Base-by-base conservation (phyloP, 1,139 yeast genomes). In the Yamadazyma kanchanaburiensis region DNA sequence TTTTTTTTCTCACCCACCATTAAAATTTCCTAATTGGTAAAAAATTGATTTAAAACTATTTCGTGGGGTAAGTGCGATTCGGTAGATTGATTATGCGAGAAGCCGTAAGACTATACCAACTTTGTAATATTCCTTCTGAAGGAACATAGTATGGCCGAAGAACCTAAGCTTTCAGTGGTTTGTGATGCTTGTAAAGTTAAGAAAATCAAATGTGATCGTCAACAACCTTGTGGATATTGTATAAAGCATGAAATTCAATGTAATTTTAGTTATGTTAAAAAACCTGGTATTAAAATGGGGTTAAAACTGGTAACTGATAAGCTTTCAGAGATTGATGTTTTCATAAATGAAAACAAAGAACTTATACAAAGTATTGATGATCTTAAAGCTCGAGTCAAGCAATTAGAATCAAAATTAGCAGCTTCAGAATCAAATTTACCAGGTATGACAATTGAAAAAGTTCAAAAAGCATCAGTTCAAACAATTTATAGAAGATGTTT, bases 221-320 rank as follows among this genome's bases (percentile, higher is more conserved):
- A 23, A 10, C 27, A 17, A n/a, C 30, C 30, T n/a, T 31, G 33
- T 26, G 33, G 30, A 5, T 31, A 23, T 21, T 31, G 33, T 14
- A 4, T 11, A n/a, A 19, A 24, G 15, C 29, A 26, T 22, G 15
- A 15, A n/a, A 4, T 20, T 9, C 12, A 22, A 15, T 31, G 33
- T 21, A 12, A 24, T 4, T 31, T 26, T 25, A 26, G 33, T 22
- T 23, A 16, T 11, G 27, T 25, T 15, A 26, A 26, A 17, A 23
- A 23, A 17, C 33, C 33, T 6, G 33, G 33, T 4, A 23, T 31
- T 11, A 31, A 31, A 18, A 21, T 27, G 9, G 33, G 30, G 9
- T 27, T 28, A 12, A 31, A 21, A 24, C 30, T 24, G 18, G n/a
- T 24, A 4, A 26, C 22, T 6, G 30, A 31, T 10, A 19, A 27